Evolutionary conservation across 345 rosid genomes (phyloP).

Genomic region (Cochlearia excelsa): DNA sequence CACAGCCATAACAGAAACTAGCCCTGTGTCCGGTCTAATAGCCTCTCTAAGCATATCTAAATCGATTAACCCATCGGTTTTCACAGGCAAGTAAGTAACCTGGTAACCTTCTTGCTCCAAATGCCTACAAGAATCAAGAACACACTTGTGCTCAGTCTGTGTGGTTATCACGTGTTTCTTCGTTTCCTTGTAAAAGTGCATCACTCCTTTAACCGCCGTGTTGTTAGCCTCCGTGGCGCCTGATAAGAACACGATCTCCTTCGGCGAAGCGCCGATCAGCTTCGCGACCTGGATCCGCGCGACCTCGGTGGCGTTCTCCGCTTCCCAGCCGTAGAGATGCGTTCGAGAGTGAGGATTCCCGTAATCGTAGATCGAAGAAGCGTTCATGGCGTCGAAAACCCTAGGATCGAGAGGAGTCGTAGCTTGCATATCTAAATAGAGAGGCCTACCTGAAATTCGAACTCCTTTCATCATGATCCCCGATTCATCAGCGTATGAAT

Average conservation of each 20-base stretch:
- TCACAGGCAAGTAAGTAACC: constrained; percentile 82
- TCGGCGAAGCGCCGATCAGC: constrained; percentile 80
- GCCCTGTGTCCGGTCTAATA: constrained; percentile 77
- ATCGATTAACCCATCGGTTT: constrained; percentile 68
- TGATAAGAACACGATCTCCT: constrained; percentile 84
- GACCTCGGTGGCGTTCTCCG: constrained; percentile 76
- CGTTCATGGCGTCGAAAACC: constrained; percentile 82
- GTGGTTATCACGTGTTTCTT: constrained; percentile 87
- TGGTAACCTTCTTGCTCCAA: constrained; percentile 94
- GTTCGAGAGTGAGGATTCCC: constrained; percentile 98
- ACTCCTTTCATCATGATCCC: constrained; percentile 67
- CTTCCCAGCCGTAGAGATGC: constrained; percentile 96
- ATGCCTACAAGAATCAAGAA: constrained; percentile 88
- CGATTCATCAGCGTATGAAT: constrained; percentile 39
- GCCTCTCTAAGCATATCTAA: constrained; percentile 56
- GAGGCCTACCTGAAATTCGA: constrained; percentile 63
- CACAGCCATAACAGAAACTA: constrained; percentile 90
- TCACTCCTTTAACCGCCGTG: constrained; percentile 79
- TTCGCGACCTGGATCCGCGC: constrained; percentile 74
- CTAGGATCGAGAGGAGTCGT: constrained; percentile 94
- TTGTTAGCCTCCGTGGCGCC: constrained; percentile 97
- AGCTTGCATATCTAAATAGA: constrained; percentile 72
- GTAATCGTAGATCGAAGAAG: constrained; percentile 59
- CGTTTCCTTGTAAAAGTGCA: constrained; percentile 90
- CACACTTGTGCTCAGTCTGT: constrained; percentile 97